Base-by-base conservation (phyloP, 352 stramenopile genomes). In the Globisporangium rhizosaccharum region DNA sequence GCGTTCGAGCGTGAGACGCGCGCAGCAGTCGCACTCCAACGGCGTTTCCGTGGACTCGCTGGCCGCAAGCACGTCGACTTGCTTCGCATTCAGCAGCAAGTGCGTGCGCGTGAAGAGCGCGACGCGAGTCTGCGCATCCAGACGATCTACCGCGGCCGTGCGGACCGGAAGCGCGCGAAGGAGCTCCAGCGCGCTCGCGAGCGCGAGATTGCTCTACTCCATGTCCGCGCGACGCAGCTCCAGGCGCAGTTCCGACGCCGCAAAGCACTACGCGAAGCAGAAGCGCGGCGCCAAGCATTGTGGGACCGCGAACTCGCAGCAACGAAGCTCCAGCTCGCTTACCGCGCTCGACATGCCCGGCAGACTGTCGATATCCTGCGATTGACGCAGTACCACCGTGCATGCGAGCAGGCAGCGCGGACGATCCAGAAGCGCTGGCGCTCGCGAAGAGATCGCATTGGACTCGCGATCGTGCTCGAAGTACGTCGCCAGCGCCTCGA, bases 401-500 rank as follows among this genome's bases (percentile, higher is more conserved):
- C 72, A 12, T 65, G 73, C 10, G 63, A 87, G 7, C 47, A 50
- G 1, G 72, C 76, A 9, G 75, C 75, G 0, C 58, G 74, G 2
- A 52, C 67, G 9, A 58, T 93, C 17, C 83, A 93, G 49, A 56
- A 66, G 17, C 77, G 75, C 25, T 93, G 78, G 77, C 66, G 75
- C 15, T 62, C 60, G 8, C 70, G 81, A 30, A 66, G 66, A 15
- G 63, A 84, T 65, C 79, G 73, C 11, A 57, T 88, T 2, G 75
- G 68, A 1, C 62, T 82, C 18, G 63, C 64, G 1, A 58, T 88
- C 1, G 46, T 85, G 0, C 47, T 53, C 7, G 72, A 88, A 37
- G 60, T 79, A 7, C 71, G 75, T 33, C 63, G 68, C 3, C 58
- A 57, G 33, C 68, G 61, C 7, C 46, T 68, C 18, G 66, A 80